Evolutionary conservation across 192 early-diverging fungal species (phyloP).

Genomic region (Rhizophagus clarus): DNA sequence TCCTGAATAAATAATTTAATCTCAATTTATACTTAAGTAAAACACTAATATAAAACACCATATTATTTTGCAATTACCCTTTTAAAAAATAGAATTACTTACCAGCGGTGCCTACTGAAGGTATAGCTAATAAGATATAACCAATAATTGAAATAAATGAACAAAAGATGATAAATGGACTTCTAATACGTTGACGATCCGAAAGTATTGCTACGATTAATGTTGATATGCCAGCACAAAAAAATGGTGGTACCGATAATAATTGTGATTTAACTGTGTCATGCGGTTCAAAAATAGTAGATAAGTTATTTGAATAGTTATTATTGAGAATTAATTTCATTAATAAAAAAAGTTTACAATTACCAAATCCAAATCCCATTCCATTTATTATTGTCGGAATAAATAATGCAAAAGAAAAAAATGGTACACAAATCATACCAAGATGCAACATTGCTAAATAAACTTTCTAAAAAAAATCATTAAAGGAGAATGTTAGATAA

Average conservation of each 20-base stretch:
- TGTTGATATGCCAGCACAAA: constrained; percentile 28
- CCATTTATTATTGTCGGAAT: constrained; percentile 72
- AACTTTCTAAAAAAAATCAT: constrained; percentile 33
- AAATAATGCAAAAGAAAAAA: constrained; percentile 68
- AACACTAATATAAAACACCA: no score
- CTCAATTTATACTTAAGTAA: no score
- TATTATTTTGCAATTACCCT: no score
- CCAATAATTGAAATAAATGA: background rate
- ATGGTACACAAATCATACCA: constrained; percentile 60
- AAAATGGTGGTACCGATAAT: constrained; percentile 36
- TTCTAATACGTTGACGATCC: background rate
- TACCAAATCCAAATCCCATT: constrained; percentile 58
- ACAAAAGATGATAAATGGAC: background rate
- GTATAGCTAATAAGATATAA: background rate
- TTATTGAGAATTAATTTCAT: no score
- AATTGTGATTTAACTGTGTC: no score
- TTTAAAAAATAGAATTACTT: no score
- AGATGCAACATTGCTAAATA: constrained; percentile 61
- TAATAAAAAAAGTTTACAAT: background rate
- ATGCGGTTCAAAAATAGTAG: no score
- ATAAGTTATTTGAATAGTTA: no score
- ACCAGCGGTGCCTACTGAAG: background rate
- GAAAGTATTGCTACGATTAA: constrained; percentile 7
- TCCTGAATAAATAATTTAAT: background rate
- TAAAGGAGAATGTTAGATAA: constrained; percentile 27